Base-by-base conservation (phyloP, 257 asterid species). In the Schizonepeta tenuifolia region DNA sequence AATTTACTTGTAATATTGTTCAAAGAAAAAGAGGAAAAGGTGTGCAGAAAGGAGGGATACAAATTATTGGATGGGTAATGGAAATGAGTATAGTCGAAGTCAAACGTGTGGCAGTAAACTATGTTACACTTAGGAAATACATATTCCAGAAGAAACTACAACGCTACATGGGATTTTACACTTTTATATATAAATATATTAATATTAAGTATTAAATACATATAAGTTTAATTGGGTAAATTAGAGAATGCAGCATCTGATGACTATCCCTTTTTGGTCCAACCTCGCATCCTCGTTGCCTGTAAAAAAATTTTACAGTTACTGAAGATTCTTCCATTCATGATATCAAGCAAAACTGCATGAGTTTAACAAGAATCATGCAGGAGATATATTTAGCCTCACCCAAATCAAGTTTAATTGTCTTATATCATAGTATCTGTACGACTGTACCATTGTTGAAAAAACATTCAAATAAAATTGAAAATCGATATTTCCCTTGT, bases 271-370 rank as follows among this genome's bases (percentile, higher is more conserved):
- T 72, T 88, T 90, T 46, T 86, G 95, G 54, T 90, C 93, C 83
- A 85, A 87, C 74, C 93, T 81, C 18, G 83, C 87, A 54, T 87
- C 93, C 73, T 90, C 96, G 51, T 87, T 82, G 64, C 96, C 97
- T 90, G 85, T 41, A 61, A 79, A 71, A n/a, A n/a, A n/a, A n/a
- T n/a, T n/a, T n/a, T n/a, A n/a, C n/a, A n/a, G n/a, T n/a, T n/a
- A n/a, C 28, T 26, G 28, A 3, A 26, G 28, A 3, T 26, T 26
- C 28, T 28, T 28, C 33, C 33, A 28, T 2, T 28, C 33, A 28
- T 28, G 33, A 28, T 28, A 28, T 28, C 33, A 28, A 28, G 33
- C 33, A 28, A 28, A 28, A 28, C 33, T 28, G 33, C 4, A 28
- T 28, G 33, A 28, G 3, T 28, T 28, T 3, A 28, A 28, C 33